A percentile compares a stretch with the other conserved stretches of the same genome.
Conservation (phyloP, 352 stramenopile genomes). For the Halophytophthora polymorphica region DNA sequence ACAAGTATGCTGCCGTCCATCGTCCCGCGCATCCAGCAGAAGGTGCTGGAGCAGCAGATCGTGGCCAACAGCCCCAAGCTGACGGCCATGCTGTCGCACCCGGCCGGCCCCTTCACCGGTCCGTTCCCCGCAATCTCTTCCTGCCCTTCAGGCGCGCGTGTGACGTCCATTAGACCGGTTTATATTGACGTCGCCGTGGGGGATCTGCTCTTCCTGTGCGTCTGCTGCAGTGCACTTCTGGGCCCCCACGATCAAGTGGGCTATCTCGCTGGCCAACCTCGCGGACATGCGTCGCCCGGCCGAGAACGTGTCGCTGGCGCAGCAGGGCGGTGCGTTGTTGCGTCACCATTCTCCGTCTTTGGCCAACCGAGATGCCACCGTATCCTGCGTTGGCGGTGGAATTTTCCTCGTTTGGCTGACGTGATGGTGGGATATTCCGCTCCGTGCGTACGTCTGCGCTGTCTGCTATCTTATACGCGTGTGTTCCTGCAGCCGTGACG, state of each 20-base stretch:
- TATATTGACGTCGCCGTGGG: too few species aligned
- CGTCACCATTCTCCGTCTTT: too few species aligned
- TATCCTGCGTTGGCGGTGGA: too few species aligned
- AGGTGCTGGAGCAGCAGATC: constrained; percentile 66
- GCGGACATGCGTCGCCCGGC: constrained; percentile 79
- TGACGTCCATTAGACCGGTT: too few species aligned
- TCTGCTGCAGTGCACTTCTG: constrained; percentile 76
- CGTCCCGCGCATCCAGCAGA: constrained; percentile 71
- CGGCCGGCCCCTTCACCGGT: constrained; percentile 86
- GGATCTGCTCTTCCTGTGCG: background rate
- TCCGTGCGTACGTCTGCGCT: too few species aligned
- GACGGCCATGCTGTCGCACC: constrained; percentile 56
- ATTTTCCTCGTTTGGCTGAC: background rate
- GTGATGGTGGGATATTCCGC: too few species aligned
- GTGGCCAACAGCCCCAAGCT: constrained; percentile 71
- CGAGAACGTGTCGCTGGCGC: constrained; percentile 73
- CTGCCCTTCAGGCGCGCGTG: too few species aligned
- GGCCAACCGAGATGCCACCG: too few species aligned
- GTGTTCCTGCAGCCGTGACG: constrained; percentile 57
- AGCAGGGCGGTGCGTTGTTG: constrained; percentile 54
- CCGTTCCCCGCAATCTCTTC: too few species aligned
- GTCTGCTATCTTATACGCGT: too few species aligned
- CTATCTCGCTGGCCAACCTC: constrained; percentile 85
- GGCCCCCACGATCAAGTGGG: constrained; percentile 88
- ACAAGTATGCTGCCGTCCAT: constrained; percentile 75